Evolutionary conservation across 257 asterid species (phyloP).

Genomic region (Jasminum sambac): DNA sequence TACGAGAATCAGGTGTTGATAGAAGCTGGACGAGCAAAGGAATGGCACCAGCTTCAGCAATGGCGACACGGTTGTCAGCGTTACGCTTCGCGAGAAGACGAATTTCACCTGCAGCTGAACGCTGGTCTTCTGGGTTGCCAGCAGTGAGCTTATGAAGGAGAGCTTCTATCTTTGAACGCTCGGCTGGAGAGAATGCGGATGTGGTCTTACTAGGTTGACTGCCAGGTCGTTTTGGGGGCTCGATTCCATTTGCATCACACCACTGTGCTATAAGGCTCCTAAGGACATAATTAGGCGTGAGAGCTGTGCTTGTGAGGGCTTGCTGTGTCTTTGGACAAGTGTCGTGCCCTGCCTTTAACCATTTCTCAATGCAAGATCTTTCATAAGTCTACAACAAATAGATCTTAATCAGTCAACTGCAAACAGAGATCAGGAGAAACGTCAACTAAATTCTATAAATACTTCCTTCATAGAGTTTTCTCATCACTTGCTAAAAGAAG

Average conservation of each 20-base stretch:
- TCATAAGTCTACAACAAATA: slow-evolving; percentile 72
- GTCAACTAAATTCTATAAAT: slow-evolving; percentile 17
- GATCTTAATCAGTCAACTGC: slow-evolving; percentile 8
- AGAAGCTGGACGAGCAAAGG: slow-evolving; percentile 76
- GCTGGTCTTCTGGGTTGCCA: slow-evolving; percentile 75
- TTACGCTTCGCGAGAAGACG: slow-evolving; percentile 97
- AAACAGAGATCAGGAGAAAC: slow-evolving; percentile 4
- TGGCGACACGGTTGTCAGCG: slow-evolving; percentile 89
- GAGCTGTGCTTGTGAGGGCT: slow-evolving; percentile 61
- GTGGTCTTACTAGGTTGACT: slow-evolving; percentile 40
- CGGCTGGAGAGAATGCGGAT: slow-evolving; percentile 70
- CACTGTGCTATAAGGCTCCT: slow-evolving; percentile 96
- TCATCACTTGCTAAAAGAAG: slow-evolving; percentile 13
- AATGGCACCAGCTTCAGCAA: slow-evolving; percentile 98
- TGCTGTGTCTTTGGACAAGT: slow-evolving; percentile 97
- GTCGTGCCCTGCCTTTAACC: slow-evolving; percentile 83
- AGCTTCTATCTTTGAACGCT: slow-evolving; percentile 57
- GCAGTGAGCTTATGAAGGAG: slow-evolving; percentile 80
- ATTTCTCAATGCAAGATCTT: slow-evolving; percentile 81
- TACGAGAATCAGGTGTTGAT: slow-evolving; percentile 80
- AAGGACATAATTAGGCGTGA: slow-evolving; percentile 91
- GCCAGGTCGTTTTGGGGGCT: slow-evolving; percentile 79
- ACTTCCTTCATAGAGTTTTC: background rate
- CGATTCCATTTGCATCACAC: slow-evolving; percentile 91
- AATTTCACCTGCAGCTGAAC: slow-evolving; percentile 88